phyloP scores from a whole-genome alignment of 78 protist species.

The Acrasis kona region DNA sequence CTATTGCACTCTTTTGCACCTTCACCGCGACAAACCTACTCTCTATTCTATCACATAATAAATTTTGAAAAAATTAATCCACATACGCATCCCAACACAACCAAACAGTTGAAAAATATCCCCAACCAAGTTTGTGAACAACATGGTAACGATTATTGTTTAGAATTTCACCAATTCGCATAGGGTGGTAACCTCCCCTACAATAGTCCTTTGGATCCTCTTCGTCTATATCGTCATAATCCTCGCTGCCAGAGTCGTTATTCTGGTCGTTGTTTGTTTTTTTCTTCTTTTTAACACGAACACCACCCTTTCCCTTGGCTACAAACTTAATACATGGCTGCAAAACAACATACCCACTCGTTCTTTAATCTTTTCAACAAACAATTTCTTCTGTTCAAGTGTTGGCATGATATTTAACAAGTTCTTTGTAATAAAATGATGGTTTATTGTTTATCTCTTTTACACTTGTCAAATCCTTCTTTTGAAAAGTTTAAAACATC shows the following conservation, averaged over 20 bases:
- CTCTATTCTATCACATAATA: background rate
- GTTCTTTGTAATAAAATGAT: too few relatives aligned
- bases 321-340: too few relatives aligned
- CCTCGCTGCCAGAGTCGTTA: background rate
- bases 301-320: too few relatives aligned
- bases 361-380: too few relatives aligned
- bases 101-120: slow-evolving; percentile 98
- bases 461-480: too few relatives aligned
- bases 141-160: slow-evolving; percentile 63
- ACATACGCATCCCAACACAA: background rate
- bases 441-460: too few relatives aligned
- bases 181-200: slow-evolving; percentile 89
- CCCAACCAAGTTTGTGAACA: slow-evolving; percentile 94
- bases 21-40: slow-evolving; percentile 37
- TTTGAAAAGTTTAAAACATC: too few relatives aligned
- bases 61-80: background rate
- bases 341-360: too few relatives aligned
- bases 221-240: background rate
- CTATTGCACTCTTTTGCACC: slow-evolving; percentile 45
- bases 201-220: slow-evolving; percentile 16
- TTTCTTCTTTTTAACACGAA: too few relatives aligned
- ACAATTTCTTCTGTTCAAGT: too few relatives aligned
- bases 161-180: slow-evolving; percentile 69
- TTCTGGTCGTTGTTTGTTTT: background rate
- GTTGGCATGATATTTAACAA: too few relatives aligned